Base-by-base conservation (phyloP, 768 basidiomycete genomes). In the Paxillus involutus region DNA sequence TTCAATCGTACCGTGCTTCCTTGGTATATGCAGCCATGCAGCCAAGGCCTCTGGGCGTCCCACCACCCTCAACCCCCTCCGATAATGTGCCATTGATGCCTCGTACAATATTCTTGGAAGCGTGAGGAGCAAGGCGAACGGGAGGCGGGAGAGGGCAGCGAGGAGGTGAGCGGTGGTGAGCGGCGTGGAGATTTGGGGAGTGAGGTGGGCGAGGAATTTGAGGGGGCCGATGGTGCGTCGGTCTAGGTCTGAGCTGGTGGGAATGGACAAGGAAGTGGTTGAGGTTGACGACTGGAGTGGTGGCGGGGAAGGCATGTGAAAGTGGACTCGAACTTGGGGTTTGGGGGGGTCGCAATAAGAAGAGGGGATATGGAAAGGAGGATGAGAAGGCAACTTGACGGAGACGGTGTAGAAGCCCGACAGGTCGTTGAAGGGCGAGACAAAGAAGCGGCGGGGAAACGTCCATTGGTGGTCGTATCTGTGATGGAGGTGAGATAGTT, bases 361-460 rank as follows among this genome's bases (percentile, higher is more conserved):
- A 10, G 44, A 33, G 16, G 44, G 32, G 3, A 46, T 16, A 46
- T 30, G 11, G 32, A 46, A 46, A 42, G 59, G 51, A 11, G 62
- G 66, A 3, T 73, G 73, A 9, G 77, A 56, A 4, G 86, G 86
- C 11, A 72, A 63, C 53, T 72, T 72, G 19, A 89, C 62, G 42
- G 83, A 77, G 14, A 87, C 74, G 3, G 71, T 78, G 70, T 89
- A 89, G 64, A 74, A 85, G 0, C 87, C 86, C 21, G 77, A 74
- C 4, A 86, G 77, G 60, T 87, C 84, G 64, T 88, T 89, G 75
- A 88, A 89, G 0, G 88, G 86, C 0, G 86, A 89, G 44, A 89
- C 87, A 59, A 89, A 86, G 64, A 89, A 90, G 56, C 80, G 76
- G 24, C 86, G 82, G 17, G 73, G 75, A 50, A 89, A 81, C 0